phyloP scores from a whole-genome alignment of 2,329 filamentous ascomycete genomes.

The Fusarium devonianum region DNA sequence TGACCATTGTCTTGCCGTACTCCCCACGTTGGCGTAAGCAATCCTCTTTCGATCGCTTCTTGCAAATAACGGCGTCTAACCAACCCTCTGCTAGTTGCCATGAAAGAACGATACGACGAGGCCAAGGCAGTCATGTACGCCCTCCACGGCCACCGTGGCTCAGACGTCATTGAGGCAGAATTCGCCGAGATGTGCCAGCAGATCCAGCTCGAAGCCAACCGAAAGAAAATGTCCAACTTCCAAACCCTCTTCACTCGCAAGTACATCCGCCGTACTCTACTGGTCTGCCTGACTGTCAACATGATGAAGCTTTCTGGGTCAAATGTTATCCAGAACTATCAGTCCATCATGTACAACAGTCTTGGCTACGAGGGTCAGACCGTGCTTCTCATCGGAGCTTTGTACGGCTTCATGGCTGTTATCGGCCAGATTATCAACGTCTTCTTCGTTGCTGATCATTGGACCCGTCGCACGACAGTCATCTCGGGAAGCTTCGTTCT shows the following conservation, averaged over 20 bases:
- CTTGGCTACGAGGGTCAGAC: constrained; percentile 57
- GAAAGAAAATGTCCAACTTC: constrained; percentile 3
- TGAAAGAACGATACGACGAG: constrained; percentile 16
- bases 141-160: constrained; percentile 9
- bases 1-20: constrained; percentile 36
- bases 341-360: constrained; percentile 48
- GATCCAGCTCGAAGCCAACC: constrained; percentile 14
- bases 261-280: constrained; percentile 40
- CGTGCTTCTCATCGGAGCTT: constrained; percentile 57
- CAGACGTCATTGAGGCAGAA: constrained; percentile 17
- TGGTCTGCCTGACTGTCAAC: constrained; percentile 42
- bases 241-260: constrained; percentile 37
- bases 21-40: constrained; percentile 40
- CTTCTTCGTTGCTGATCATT: constrained; percentile 42
- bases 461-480: constrained; percentile 34
- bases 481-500: constrained; percentile 11
- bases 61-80: neutral
- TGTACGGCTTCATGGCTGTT: constrained; percentile 47
- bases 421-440: constrained; percentile 45
- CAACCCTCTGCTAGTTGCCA: neutral
- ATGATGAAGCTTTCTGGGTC: constrained; percentile 44
- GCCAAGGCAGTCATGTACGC: constrained; percentile 18
- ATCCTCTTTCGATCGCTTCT: too few species aligned
- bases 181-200: constrained; percentile 18
- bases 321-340: constrained; percentile 46